Base-by-base conservation (phyloP, 495 filamentous ascomycete species). In the Thermothielavioides terrestris region DNA sequence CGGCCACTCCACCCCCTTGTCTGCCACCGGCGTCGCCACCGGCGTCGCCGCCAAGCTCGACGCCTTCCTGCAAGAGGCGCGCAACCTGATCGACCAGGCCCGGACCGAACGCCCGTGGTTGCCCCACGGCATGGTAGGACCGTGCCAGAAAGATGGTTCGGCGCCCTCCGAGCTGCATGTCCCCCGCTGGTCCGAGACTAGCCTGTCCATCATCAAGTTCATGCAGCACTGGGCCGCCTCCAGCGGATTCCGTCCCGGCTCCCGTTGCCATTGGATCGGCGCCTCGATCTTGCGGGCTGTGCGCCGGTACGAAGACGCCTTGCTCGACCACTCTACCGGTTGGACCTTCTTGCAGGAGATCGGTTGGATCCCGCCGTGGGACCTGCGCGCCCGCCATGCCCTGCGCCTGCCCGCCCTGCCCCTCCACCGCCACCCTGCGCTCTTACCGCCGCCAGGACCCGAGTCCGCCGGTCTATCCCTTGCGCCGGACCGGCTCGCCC, bases 291-390 rank as follows among this genome's bases (percentile, higher is more conserved):
- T 96, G 61, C 81, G 86, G 14, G 78, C 83, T 1, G 76, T 81
- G 4, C 79, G 76, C 3, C 75, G 84, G 57, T 97, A 97, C 61
- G 67, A 70, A 23, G 76, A 77, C 3, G 65, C 77, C 11, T 41
- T 39, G n/a, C 63, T 88, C n/a, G 71, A 77, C 43, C 52, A 64
- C 12, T 59, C 68, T 4, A 79, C 77, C 4, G 85, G 75, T 6
- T 83, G 77, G 60, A 72, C 84, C 8, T 86, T 95, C 49, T 64
- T 96, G 27, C 85, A 94, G 55, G 92, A 98, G 65, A 71, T 96
- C 21, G 92, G 91, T 4, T 83, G 84, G 23, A 74, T 94, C 45
- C 60, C 79, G 3, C 86, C 88, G 0, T 95, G 88, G 84, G 86
- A 94, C 54, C 84, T 91, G 57, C 66, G 76, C 15, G 66, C 76